Conservation (phyloP, 495 filamentous ascomycete genomes). For the Lophiotrema nucula region DNA sequence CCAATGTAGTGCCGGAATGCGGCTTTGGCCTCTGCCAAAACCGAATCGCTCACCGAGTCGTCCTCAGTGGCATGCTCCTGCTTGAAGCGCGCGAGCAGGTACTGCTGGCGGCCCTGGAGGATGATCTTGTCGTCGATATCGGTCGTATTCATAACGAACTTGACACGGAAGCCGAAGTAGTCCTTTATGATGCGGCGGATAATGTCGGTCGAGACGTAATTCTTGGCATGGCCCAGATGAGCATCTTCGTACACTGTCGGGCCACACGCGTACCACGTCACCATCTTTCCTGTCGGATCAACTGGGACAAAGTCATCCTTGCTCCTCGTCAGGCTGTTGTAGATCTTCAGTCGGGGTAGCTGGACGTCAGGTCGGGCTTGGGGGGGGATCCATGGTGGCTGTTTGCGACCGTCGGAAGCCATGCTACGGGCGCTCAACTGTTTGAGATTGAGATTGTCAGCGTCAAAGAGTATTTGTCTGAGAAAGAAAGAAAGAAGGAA, state of each 20-base stretch:
- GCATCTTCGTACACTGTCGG: conserved; percentile 92
- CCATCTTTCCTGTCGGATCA: conserved; percentile 56
- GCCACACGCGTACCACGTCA: conserved; percentile 73
- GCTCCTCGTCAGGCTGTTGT: conserved; percentile 20
- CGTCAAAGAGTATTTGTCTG: background rate
- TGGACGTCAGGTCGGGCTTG: conserved; percentile 1
- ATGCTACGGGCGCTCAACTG: conserved; percentile 24
- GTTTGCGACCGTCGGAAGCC: conserved; percentile 45
- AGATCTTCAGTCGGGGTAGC: conserved; percentile 29
- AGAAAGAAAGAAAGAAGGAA: background rate
- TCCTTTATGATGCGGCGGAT: conserved; percentile 80
- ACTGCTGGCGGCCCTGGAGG: conserved; percentile 72
- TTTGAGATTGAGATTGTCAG: background rate
- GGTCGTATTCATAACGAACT: conserved; percentile 89
- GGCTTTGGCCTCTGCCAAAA: conserved; percentile 53
- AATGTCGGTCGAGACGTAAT: conserved; percentile 94
- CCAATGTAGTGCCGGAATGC: conserved; percentile 73
- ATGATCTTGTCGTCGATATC: conserved; percentile 91
- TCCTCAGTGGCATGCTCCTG: conserved; percentile 37
- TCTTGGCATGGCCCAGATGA: conserved; percentile 83
- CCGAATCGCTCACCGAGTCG: conserved; percentile 46
- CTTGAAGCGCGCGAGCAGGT: conserved; percentile 62
- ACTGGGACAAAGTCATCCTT: conserved; percentile 66
- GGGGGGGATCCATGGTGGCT: conserved; percentile 51
- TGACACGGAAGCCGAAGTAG: conserved; percentile 81